Base-by-base conservation (phyloP, 2,329 filamentous ascomycete species). In the Fusarium chuoi region DNA sequence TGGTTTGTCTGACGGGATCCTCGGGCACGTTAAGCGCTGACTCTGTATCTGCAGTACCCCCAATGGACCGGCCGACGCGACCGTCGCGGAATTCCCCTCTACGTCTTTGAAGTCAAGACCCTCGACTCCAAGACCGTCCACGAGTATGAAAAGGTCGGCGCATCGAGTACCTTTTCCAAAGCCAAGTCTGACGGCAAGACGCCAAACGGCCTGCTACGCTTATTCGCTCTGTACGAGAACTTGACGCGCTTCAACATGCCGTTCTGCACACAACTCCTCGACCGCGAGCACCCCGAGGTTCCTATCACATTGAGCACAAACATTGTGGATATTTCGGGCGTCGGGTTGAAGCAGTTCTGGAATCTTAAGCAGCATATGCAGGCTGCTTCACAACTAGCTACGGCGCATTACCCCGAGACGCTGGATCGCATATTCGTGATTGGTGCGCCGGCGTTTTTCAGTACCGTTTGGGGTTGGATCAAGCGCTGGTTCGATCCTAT, bases 401-500 rank as follows among this genome's bases (percentile, higher is more conserved):
- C 95, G 7, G 94, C 95, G 10, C 94, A 98, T 84, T 98, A 98
- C 81, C 96, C 96, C 2, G 96, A 98, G 84, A 98, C 95, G 1
- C 85, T 98, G 56, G 96, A 83, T 68, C 78, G 84, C 42, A 87
- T 87, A 77, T 87, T 87, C 71, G 93, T 98, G 78, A 94, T 98
- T 73, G 95, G 95, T 70, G 96, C 96, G 1, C 96, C 96, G 13
- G 85, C 89, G 51, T 98, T 97, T 88, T 98, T 98, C 86, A 93
- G 93, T 56, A 98, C 94, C 6, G 94, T 98, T 68, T 96, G 95
- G 95, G 91, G 93, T 75, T 98, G 95, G 94, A 89, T 97, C 84
- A 97, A 97, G 87, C 92, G 93, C 79, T 98, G 95, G 95, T 98
- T 98, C 79, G 93, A 95, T 84, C 95, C 95, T 12, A 94, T 95